Base-by-base conservation (phyloP, 805 yeast genomes). In the Vanderwaltozyma verrucispora region DNA sequence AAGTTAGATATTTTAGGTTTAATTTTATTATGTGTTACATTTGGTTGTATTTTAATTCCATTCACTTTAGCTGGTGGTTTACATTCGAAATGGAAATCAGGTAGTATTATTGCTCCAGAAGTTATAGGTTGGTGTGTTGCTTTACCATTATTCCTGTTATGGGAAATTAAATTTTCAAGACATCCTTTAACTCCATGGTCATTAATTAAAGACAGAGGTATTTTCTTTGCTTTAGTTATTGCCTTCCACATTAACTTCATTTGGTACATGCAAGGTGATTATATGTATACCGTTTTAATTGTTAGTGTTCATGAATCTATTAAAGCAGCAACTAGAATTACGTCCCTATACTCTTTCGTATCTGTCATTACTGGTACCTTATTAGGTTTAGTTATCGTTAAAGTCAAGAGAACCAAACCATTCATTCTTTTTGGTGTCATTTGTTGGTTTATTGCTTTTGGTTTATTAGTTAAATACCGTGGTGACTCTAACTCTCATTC, bases 211-310 rank as follows among this genome's bases (percentile, higher is more conserved):
- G 79, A 79, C 51, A 69, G 83, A 43, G 80, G 80, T 43, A 74
- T 79, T 17, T 74, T 76, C 72, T 62, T 79, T n/a, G 80, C 84
- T 17, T 50, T 77, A 36, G 44, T 68, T 30, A 72, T 79, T 43
- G 81, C 72, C 12, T 53, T 75, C 39, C 59, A 75, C 42, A 66
- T 75, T 43, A 68, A 77, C 55, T 66, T 74, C 44, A 60, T 73
- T 33, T 77, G 78, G 76, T 69, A 72, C 54, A 69, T 76, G 75
- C 83, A 77, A 46, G 77, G 77, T 49, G 79, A 74, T 45, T 80
- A 65, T 54, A 63, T 79, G 64, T 77, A 72, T 58, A 68, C 85
- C 1, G 77, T 77, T 24, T 60, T 80, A 40, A 47, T 70, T 33
- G 85, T 77, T 25, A 76, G 75, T 8, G 68, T 77, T 54, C 61